Evolutionary conservation across 768 basidiomycete species (phyloP), one percentile per base, ranked within the genome.

Genomic region (Sarcodon aspratus): DNA sequence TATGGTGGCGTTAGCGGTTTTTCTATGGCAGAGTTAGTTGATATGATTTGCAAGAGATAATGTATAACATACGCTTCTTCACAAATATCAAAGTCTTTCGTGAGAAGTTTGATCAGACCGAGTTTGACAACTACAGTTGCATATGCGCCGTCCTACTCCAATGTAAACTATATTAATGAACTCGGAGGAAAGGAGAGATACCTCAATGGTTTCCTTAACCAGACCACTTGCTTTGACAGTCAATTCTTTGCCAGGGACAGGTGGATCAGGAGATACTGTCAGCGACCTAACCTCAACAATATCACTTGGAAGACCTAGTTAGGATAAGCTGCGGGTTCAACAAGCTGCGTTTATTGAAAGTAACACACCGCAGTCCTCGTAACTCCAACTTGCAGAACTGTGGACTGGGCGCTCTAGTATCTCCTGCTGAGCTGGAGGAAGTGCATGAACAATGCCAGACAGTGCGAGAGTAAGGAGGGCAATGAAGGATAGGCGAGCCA

Each of bases 51-150:
- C n/a, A 42, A 12, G 37, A n/a, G 12, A 45, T 4, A 10, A 8
- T 15, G 9, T 15, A 21, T 45, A 15, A 78, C 93, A 59, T 71
- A 96, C 89, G 93, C 92, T 66, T 97, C 94, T 51, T 94, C 74
- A 61, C 95, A 98, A 33, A 97, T 66, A 55, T 97, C 90, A 55
- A 97, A 95, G 13, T 55, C 60, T 69, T 89, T 96, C 42, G 71
- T 65, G 33, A 98, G 68, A n/a, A 98, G 62, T 69, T 90, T 96
- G 60, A 99, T 78, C 31, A 90, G 67, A 21, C 96, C 96, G n/a
- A 98, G 72, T 64, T 97, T 98, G 49, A 99, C 95, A 1, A 67
- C 66, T 4, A 99, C 92, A 55, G 94, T 81, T 7, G 85, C 95
- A 57, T 78, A 87, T 36, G 95, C 87, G 6, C 96, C 96, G 5